Evolutionary conservation across 441 rosid genomes (phyloP).

Genomic region (Jatropha podagrica): DNA sequence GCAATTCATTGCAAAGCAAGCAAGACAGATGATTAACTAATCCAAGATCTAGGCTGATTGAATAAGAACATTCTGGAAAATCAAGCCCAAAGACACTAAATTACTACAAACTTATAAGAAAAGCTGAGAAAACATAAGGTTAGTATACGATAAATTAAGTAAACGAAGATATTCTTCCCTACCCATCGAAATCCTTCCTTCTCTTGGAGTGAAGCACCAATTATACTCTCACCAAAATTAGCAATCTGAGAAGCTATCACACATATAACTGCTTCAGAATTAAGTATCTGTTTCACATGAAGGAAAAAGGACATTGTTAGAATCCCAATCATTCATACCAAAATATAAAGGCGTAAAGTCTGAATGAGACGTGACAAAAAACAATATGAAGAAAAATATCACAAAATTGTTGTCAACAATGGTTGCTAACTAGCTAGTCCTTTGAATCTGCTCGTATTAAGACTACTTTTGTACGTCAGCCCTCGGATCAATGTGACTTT

Average conservation of each 20-base stretch:
- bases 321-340: neutral
- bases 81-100: neutral
- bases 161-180: slow-evolving; percentile 14
- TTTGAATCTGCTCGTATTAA: too few relatives aligned
- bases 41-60: slow-evolving; percentile 6
- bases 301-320: slow-evolving; percentile 7
- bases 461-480: neutral
- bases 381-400: neutral
- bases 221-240: slow-evolving; percentile 87
- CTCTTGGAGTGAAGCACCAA: slow-evolving; percentile 83
- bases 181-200: slow-evolving; percentile 90
- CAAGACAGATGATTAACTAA: slow-evolving; percentile 2
- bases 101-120: neutral
- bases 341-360: neutral
- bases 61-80: neutral
- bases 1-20: neutral
- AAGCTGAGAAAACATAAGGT: neutral
- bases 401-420: neutral
- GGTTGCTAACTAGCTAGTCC: neutral
- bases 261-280: slow-evolving; percentile 66
- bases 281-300: slow-evolving; percentile 50
- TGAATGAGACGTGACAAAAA: neutral
- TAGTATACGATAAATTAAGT: neutral
- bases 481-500: neutral
- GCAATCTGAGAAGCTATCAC: slow-evolving; percentile 92